Evolutionary conservation across 441 rosid genomes (phyloP).

Genomic region (Erodium texanum): DNA sequence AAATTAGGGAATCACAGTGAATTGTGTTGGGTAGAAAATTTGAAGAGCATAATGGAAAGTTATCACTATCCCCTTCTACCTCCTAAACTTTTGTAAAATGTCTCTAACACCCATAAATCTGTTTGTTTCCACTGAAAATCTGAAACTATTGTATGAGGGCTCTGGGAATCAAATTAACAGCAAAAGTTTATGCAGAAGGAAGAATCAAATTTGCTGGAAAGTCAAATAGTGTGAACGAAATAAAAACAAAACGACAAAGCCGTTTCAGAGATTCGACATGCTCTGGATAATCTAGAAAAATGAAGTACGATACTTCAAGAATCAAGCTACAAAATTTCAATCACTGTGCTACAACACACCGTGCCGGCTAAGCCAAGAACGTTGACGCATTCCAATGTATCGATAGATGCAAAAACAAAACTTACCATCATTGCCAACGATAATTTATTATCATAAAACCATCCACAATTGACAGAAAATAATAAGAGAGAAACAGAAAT

Average conservation of each 20-base stretch:
- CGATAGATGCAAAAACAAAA: neutral
- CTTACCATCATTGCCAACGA: slow-evolving; percentile 21
- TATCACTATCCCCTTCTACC: slow-evolving; percentile 20
- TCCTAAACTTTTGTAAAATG: slow-evolving; percentile 17
- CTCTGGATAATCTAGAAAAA: slow-evolving; percentile 6
- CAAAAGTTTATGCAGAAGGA: neutral
- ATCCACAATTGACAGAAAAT: neutral
- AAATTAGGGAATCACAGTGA: slow-evolving; percentile 27
- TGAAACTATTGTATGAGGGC: neutral
- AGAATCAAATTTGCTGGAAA: too few species aligned
- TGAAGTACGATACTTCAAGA: too few species aligned
- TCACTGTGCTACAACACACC: slow-evolving; percentile 5
- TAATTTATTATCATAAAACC: too few species aligned
- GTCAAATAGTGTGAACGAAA: slow-evolving; percentile 5
- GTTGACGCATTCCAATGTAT: neutral
- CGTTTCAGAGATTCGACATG: slow-evolving; percentile 25
- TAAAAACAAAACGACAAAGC: neutral
- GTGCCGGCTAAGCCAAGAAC: slow-evolving; percentile 2
- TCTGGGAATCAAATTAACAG: neutral
- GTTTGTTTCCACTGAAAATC: slow-evolving; percentile 1
- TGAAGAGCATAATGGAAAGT: slow-evolving; percentile 14
- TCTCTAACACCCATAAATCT: neutral
- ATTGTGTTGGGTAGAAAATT: slow-evolving; percentile 28
- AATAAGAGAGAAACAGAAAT: neutral
- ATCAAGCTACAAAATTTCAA: too few species aligned